These are phyloP conservation scores for Ceratobasidium sp. DNA, from an alignment of 1,284 basidiomycete species.

Conservation along the genomic window DNA sequence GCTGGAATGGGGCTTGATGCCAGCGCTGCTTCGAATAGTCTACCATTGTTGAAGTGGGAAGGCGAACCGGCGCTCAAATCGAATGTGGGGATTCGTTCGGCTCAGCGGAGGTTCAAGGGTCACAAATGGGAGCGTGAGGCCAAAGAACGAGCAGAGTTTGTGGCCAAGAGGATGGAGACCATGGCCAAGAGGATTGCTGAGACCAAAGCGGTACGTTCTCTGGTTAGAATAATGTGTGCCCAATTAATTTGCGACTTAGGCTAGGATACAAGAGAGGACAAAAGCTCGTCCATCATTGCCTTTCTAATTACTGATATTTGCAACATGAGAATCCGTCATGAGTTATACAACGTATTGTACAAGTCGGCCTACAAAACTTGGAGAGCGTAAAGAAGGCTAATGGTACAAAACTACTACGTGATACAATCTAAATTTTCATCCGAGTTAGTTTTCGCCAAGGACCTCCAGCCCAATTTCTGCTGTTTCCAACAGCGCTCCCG, in stretches of 20 bases:
- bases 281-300: constrained; percentile 34
- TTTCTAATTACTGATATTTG: constrained; percentile 11
- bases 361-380: not conserved
- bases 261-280: constrained; percentile 29
- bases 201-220: constrained; percentile 19
- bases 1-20: constrained; percentile 13
- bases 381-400: not conserved
- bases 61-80: constrained; percentile 52
- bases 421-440: not conserved
- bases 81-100: constrained; percentile 53
- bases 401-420: not conserved
- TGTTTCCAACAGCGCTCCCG: not conserved
- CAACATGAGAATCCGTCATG: not conserved
- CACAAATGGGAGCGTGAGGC: constrained; percentile 69
- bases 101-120: constrained; percentile 77
- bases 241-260: not conserved
- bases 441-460: not conserved
- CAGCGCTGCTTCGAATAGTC: not conserved
- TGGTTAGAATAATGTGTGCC: not conserved
- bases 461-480: not conserved
- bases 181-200: constrained; percentile 40
- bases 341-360: not conserved
- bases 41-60: constrained; percentile 56
- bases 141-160: constrained; percentile 40
- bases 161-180: constrained; percentile 42